Evolutionary conservation across 1,139 yeast species (phyloP), one percentile per base, ranked within the genome.

Genomic region (Pichia kudriavzevii): DNA sequence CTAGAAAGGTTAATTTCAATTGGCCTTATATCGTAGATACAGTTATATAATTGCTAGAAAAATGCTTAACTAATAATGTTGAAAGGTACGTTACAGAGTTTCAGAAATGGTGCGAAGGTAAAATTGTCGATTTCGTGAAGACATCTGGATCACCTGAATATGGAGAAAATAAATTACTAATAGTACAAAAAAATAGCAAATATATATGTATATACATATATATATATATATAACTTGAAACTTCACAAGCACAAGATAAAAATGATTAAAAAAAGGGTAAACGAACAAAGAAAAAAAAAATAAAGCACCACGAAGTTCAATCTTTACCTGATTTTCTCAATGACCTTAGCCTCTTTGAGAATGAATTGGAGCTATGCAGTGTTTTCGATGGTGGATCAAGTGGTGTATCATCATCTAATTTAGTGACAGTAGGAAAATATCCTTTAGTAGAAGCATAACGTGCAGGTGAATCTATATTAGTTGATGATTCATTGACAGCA

Each of bases 371-470:
- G 4, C 39, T 40, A 10, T 39, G 28, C 14, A 45, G 31, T 10
- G 44, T 26, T 2, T 42, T 39, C 7, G 37, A 31, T 9, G 36
- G 41, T 12, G 34, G 32, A 15, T 23, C 32, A 23, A 31, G 24
- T 11, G 16, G 21, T 18, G 22, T 30, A 18, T 34, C 35, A 11
- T 30, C 35, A 32, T 56, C 61, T 15, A 57, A 40, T 22, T 43
- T 54, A 3, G 61, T 57, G 11, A 57, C 51, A 47, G 52, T 53
- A 2, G 61, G 61, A 7, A 45, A 52, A 13, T 58, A 55, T 22
- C 48, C 28, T 31, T 39, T 50, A 1, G 53, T 48, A n/a, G 56
- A 46, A 3, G 48, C 46, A 40, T 35, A 35, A 7, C 44, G 31
- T 6, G 40, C 39, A 14, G 45, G 44, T n/a, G 40, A 31, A 11